A percentile compares a stretch with the other conserved stretches of the same genome.
Conservation (phyloP, 2,329 filamentous ascomycete genomes). For the Epicoccum sorghinum region DNA sequence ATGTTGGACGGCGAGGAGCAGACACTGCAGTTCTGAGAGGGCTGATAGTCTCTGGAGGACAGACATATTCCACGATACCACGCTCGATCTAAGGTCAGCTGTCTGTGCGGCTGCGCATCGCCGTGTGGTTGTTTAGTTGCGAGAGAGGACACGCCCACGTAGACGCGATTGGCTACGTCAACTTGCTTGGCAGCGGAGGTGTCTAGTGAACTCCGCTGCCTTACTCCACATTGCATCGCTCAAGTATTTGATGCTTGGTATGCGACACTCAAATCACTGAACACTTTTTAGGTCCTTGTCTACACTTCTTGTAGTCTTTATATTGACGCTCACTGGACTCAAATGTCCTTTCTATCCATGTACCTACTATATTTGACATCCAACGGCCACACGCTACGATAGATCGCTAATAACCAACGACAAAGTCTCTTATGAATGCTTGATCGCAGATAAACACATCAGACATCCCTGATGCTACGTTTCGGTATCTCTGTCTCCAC, state of each 20-base stretch:
- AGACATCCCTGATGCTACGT: constrained; percentile 23
- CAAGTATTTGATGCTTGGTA: too few species aligned
- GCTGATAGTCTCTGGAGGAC: constrained; percentile 36
- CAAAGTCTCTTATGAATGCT: neutral
- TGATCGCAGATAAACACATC: neutral
- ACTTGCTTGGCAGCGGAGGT: constrained; percentile 16
- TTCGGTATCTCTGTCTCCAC: constrained; percentile 69
- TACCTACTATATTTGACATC: neutral
- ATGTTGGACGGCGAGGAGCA: constrained; percentile 75
- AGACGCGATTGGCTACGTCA: constrained; percentile 18
- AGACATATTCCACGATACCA: constrained; percentile 25
- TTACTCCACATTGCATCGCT: too few species aligned
- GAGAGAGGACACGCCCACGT: constrained; percentile 11
- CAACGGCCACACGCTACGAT: neutral
- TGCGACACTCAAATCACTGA: too few species aligned
- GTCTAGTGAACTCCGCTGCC: neutral
- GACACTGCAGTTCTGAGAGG: constrained; percentile 70
- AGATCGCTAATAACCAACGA: constrained; percentile 8
- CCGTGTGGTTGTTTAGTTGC: constrained; percentile 6
- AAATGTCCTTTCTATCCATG: neutral
- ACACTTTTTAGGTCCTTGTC: too few species aligned
- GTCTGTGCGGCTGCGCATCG: constrained; percentile 8
- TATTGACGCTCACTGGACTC: neutral
- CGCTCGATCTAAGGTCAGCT: constrained; percentile 4
- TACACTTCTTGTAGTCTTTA: too few species aligned